Base-by-base conservation (phyloP, 208 protist species). In the Acanthamoeba royreba region DNA sequence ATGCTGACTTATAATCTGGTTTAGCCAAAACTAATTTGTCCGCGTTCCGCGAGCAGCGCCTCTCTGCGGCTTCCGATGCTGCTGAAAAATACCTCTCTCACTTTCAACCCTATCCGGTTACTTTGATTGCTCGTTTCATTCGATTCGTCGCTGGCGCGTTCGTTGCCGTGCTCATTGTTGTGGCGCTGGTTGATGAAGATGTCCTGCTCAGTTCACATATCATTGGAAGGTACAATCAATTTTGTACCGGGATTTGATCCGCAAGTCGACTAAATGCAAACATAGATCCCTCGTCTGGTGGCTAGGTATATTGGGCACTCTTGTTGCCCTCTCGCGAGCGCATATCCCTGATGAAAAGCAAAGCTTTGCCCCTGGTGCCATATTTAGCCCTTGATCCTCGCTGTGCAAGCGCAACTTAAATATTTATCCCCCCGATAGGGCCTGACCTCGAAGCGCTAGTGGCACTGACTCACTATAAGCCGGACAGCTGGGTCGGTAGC, bases 1-100 rank as follows among this genome's bases (percentile, higher is more conserved):
- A 40, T n/a, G 28, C 47, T 83, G 38, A n/a, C 42, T n/a, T 83
- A 8, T 28, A 43, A 43, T 83, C 58, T 69, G 5, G 9, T n/a
- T n/a, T 72, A 2, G 28, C 55, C 55, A 17, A 19, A 15, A 19
- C 15, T 25, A n/a, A n/a, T n/a, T n/a, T n/a, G n/a, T n/a, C n/a
- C n/a, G n/a, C n/a, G n/a, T n/a, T n/a, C n/a, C n/a, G n/a, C n/a
- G n/a, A 92, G 77, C n/a, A 42, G 72, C 93, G 93, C 4, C 43
- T 94, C 28, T 43, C 28, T 0, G 69, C 63, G 33, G 45, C 74
- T 5, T 43, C 31, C 49, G 53, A 33, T 2, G 72, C 89, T 25
- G 93, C 93, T n/a, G 63, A 46, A 15, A 43, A 72, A 11, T 95
- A 95, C 72, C 25, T 95, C 25, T 22, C 22, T 43, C 81, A 94